phyloP scores from a whole-genome alignment of 352 stramenopile genomes.

The Saprolegnia diclina region DNA sequence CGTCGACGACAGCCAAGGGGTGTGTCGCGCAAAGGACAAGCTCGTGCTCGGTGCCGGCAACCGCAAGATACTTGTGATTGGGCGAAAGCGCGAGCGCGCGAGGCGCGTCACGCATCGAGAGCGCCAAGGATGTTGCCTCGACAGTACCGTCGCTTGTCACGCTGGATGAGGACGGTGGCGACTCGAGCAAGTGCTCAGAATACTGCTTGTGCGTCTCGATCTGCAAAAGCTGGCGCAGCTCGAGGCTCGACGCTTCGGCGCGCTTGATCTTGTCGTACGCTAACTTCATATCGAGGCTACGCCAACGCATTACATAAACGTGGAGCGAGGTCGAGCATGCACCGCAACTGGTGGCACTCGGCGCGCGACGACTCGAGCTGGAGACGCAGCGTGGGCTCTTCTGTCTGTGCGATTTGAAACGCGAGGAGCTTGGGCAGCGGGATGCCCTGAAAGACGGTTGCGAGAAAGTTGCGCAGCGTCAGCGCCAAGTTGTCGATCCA shows the following conservation, averaged over 20 bases:
- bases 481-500: constrained; percentile 69
- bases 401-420: constrained; percentile 58
- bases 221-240: not conserved
- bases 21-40: not conserved
- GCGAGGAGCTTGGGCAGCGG: constrained; percentile 70
- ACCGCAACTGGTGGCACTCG: constrained; percentile 60
- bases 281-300: constrained; percentile 6
- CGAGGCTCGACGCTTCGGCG: not conserved
- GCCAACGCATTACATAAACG: not conserved
- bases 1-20: not conserved
- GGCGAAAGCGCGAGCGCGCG: not conserved
- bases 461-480: constrained; percentile 74
- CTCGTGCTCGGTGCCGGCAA: not conserved
- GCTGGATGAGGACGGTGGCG: not conserved
- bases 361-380: constrained; percentile 62
- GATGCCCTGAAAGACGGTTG: constrained; percentile 66
- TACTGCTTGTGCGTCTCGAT: not conserved
- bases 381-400: constrained; percentile 65
- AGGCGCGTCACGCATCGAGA: too few species aligned
- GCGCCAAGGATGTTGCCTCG: too few species aligned
- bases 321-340: not conserved
- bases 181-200: not conserved
- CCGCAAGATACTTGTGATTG: not conserved
- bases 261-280: constrained; percentile 4
- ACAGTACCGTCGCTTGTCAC: too few species aligned